A percentile compares a stretch with the other conserved stretches of the same genome.
phyloP scores from a whole-genome alignment of 495 filamentous ascomycete genomes.

The Jackrogersella minutella region DNA sequence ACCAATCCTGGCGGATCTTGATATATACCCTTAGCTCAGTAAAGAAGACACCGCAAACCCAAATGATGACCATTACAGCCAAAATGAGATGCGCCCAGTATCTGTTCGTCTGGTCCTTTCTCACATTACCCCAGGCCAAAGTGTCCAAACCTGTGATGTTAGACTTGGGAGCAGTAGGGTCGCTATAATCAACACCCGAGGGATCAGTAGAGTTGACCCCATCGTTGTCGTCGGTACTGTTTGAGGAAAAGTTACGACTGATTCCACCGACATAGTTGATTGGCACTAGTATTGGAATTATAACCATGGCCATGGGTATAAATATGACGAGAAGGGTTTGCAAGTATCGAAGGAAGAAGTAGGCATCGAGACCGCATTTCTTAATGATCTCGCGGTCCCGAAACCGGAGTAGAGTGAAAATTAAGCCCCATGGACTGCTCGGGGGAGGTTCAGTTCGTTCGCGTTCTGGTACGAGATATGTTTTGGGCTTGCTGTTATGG shows the following conservation, averaged over 20 bases:
- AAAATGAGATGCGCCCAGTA: slow-evolving; percentile 91
- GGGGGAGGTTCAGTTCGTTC: slow-evolving; percentile 80
- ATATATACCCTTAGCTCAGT: slow-evolving; percentile 90
- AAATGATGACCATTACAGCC: slow-evolving; percentile 80
- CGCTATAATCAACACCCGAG: slow-evolving; percentile 31
- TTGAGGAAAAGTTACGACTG: slow-evolving; percentile 60
- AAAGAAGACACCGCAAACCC: slow-evolving; percentile 89
- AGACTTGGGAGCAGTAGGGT: slow-evolving; percentile 47
- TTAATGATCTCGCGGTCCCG: slow-evolving; percentile 88
- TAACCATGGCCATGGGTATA: slow-evolving; percentile 75
- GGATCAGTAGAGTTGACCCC: slow-evolving; percentile 46
- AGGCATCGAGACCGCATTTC: slow-evolving; percentile 95
- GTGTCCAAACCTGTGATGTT: slow-evolving; percentile 76
- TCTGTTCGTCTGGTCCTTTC: slow-evolving; percentile 69
- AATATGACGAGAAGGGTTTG: slow-evolving; percentile 95
- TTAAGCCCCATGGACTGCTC: slow-evolving; percentile 71
- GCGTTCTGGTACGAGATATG: slow-evolving; percentile 88
- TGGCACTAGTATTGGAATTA: slow-evolving; percentile 87
- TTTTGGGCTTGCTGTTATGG: slow-evolving; percentile 75
- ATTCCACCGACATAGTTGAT: slow-evolving; percentile 80
- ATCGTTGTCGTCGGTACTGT: slow-evolving; percentile 41
- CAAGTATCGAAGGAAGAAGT: slow-evolving; percentile 96
- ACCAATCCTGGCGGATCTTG: slow-evolving; percentile 88
- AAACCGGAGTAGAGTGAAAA: slow-evolving; percentile 76
- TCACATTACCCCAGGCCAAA: slow-evolving; percentile 92